Percentiles rank a stretch among this genome's conserved stretches.
phyloP scores from a whole-genome alignment of 1,284 basidiomycete species.

The Ganoderma resinaceum region DNA sequence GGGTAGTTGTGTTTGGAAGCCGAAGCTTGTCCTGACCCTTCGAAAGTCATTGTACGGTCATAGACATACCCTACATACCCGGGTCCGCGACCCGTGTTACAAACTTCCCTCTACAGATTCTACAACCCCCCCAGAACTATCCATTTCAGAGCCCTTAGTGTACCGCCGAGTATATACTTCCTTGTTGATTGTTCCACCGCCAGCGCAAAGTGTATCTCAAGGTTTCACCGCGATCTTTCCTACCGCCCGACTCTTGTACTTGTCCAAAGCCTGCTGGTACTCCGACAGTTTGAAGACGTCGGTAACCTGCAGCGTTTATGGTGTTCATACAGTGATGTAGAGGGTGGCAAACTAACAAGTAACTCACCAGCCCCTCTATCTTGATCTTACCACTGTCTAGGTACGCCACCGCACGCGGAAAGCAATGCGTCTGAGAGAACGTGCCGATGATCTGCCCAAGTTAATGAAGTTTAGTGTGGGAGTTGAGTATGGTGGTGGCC shows the following conservation, averaged over 20 bases:
- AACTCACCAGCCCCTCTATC: constrained; percentile 78
- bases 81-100: no score
- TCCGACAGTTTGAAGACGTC: constrained; percentile 79
- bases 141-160: background rate
- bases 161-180: background rate
- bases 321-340: background rate
- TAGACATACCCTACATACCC: no score
- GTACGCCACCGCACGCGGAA: constrained; percentile 86
- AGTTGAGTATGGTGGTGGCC: background rate
- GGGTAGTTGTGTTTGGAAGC: no score
- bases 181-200: no score
- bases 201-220: constrained; percentile 26
- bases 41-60: no score
- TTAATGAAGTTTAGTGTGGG: background rate
- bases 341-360: background rate
- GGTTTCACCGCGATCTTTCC: constrained; percentile 73
- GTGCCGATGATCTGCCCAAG: constrained; percentile 80
- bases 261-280: constrained; percentile 83
- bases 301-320: constrained; percentile 55
- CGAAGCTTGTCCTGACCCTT: no score
- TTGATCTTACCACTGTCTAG: constrained; percentile 85
- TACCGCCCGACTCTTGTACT: constrained; percentile 77
- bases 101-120: no score
- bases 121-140: no score
- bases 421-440: constrained; percentile 85